Evolutionary conservation across 2,329 filamentous ascomycete species (phyloP), one percentile per base, ranked within the genome.

Genomic region (Xylariales sp.): DNA sequence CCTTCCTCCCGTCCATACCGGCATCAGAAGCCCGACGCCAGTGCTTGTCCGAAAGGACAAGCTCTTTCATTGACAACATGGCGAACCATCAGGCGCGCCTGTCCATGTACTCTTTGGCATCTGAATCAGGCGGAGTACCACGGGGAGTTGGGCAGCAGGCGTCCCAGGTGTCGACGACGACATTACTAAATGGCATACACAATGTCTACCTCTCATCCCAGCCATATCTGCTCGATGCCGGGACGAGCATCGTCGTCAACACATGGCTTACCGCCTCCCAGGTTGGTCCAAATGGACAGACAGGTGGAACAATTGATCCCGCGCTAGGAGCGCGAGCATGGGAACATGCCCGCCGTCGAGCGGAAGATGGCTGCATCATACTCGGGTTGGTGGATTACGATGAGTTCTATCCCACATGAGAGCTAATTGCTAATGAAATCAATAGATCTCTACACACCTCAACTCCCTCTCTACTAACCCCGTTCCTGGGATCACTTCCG

Each of bases 301-400:
- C 72, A 32, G 87, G 86, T 36, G 87, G 86, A 38, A 89, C 86
- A 6, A 78, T 97, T 29, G 93, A 98, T 63, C 66, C 77, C 29
- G 78, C 85, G 16, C 66, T 98, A 35, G 86, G 87, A 13, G 72
- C 79, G 37, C 80, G 88, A 58, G 89, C 90, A 3, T 98, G 93
- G 91, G 93, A 98, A 66, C 93, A 98, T 70, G 91, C 93, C 40
- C 79, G 91, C 50, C 81, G 93, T 45, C 80, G 93, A 67, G 93
- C 93, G 29, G 93, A 98, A 61, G 93, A 98, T 66, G 90, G 88
- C 13, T 96, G 90, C 57, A 85, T 98, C 46, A 73, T 97, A 38
- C 66, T 98, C 49, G 85, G 86, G 88, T 95, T 72, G 50, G 81
- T 64, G n/a, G n/a, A 33, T 49, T 51, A 47, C 55, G n/a, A n/a